Percentiles rank a stretch among this genome's conserved stretches.
phyloP scores from a whole-genome alignment of 345 rosid genomes.

The Eutrema japonicum region DNA sequence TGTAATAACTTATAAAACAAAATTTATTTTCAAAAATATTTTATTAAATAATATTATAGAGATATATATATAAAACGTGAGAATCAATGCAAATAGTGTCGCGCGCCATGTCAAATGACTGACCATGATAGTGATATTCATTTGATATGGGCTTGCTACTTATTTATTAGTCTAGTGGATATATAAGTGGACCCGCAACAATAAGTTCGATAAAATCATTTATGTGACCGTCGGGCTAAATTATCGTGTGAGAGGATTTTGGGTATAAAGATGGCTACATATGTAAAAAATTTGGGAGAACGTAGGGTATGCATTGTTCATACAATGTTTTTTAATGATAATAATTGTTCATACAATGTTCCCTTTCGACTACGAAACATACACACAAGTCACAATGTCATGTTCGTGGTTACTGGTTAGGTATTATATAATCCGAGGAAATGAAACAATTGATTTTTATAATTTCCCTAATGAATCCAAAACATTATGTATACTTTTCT shows the following conservation, averaged over 20 bases:
- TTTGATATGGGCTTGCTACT: neutral
- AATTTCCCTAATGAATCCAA: conserved; percentile 12
- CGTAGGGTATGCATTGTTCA: conserved; percentile 26
- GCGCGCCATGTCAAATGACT: no score
- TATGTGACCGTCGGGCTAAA: conserved; percentile 14
- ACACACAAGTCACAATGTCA: conserved; percentile 32
- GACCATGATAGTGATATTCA: neutral
- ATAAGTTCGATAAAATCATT: conserved; percentile 22
- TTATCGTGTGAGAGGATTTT: neutral
- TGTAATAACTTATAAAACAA: no score
- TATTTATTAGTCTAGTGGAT: no score
- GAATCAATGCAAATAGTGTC: no score
- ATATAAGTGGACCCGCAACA: neutral
- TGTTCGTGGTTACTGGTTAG: conserved; percentile 36
- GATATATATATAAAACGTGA: no score
- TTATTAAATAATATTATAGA: no score
- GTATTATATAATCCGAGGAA: conserved; percentile 26
- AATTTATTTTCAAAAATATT: no score
- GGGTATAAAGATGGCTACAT: conserved; percentile 11
- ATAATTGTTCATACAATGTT: conserved; percentile 1
- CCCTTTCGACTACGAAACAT: conserved; percentile 21
- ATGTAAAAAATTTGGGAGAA: neutral
- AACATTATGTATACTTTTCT: conserved; percentile 4
- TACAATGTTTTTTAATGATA: conserved; percentile 20
- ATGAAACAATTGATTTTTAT: neutral